These are phyloP conservation scores for Kwoniella sp. DNA, from an alignment of 768 basidiomycete species.

Conservation along the genomic window DNA sequence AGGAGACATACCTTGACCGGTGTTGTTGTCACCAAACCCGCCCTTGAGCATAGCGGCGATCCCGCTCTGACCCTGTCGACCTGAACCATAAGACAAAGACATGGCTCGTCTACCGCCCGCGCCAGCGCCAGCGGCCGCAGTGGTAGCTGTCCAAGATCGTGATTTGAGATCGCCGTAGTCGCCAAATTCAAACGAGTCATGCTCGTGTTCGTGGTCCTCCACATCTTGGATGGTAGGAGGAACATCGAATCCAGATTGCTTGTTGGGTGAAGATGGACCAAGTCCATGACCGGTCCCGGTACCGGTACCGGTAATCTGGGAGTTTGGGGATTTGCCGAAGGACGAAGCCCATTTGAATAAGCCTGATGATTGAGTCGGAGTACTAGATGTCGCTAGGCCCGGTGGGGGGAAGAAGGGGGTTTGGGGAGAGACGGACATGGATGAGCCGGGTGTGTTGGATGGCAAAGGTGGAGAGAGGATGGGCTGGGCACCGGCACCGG, in stretches of 20 bases:
- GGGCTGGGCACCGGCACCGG: constrained; percentile 6
- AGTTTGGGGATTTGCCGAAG: constrained; percentile 33
- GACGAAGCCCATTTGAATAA: constrained; percentile 43
- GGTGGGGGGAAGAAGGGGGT: constrained; percentile 37
- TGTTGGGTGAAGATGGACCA: not conserved
- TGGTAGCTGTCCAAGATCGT: constrained; percentile 25
- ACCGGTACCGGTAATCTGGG: not conserved
- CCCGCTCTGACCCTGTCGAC: constrained; percentile 6
- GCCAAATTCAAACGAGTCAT: constrained; percentile 51
- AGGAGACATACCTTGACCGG: not conserved
- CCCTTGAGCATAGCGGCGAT: constrained; percentile 29
- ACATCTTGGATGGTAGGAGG: constrained; percentile 14
- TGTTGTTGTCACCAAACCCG: constrained; percentile 19
- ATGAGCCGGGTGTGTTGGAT: constrained; percentile 22
- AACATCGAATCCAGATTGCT: constrained; percentile 29
- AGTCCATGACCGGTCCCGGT: too few relatives aligned
- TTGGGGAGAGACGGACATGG: constrained; percentile 40
- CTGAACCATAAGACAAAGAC: constrained; percentile 31
- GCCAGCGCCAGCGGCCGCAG: too few relatives aligned
- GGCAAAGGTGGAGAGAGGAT: constrained; percentile 11
- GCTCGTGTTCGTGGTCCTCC: constrained; percentile 40
- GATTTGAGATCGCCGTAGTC: constrained; percentile 37
- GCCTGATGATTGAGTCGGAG: constrained; percentile 17
- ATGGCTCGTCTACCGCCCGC: constrained; percentile 28
- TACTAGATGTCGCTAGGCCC: constrained; percentile 13